Percentiles rank a stretch among this genome's conserved stretches.
These are phyloP conservation scores for Polytrichum commune DNA, from an alignment of 225 moss, liverwort and hornwort species.

Conservation along the genomic window DNA sequence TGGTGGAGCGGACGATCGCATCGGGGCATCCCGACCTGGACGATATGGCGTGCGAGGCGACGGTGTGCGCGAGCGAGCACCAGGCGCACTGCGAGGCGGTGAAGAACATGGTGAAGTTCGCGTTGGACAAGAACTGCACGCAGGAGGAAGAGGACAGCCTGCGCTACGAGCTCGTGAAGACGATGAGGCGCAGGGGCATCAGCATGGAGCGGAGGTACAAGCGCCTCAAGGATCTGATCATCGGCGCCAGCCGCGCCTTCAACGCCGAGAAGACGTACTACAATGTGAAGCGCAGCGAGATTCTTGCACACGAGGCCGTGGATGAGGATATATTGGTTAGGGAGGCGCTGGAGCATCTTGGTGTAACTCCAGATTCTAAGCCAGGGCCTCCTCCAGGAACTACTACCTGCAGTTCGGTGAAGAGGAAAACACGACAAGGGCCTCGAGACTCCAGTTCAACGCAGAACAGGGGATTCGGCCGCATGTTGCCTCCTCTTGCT, in stretches of 20 bases:
- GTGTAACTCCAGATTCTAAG: conserved; percentile 9
- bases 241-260: conserved; percentile 40
- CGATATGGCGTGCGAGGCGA: conserved; percentile 42
- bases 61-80: conserved; percentile 39
- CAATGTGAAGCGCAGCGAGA: conserved; percentile 39
- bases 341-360: conserved; percentile 37
- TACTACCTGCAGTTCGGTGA: conserved; percentile 7
- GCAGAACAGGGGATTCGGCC: conserved; percentile 23
- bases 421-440: conserved; percentile 2
- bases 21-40: conserved; percentile 55
- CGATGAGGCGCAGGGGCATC: conserved; percentile 41
- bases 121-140: conserved; percentile 32
- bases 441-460: conserved; percentile 12
- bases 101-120: conserved; percentile 31
- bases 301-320: conserved; percentile 19
- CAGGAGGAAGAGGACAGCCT: conserved; percentile 40
- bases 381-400: conserved; percentile 6
- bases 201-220: conserved; percentile 38
- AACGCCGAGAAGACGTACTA: conserved; percentile 48
- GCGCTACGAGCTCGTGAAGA: conserved; percentile 33
- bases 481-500: conserved; percentile 21
- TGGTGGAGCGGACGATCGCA: conserved; percentile 39
- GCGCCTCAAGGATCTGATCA: conserved; percentile 35
- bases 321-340: conserved; percentile 36
- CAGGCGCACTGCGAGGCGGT: conserved; percentile 53